Percentiles rank a stretch among this genome's conserved stretches.
phyloP scores from a whole-genome alignment of 2,329 filamentous ascomycete species.

The Aspergillus ustus region DNA sequence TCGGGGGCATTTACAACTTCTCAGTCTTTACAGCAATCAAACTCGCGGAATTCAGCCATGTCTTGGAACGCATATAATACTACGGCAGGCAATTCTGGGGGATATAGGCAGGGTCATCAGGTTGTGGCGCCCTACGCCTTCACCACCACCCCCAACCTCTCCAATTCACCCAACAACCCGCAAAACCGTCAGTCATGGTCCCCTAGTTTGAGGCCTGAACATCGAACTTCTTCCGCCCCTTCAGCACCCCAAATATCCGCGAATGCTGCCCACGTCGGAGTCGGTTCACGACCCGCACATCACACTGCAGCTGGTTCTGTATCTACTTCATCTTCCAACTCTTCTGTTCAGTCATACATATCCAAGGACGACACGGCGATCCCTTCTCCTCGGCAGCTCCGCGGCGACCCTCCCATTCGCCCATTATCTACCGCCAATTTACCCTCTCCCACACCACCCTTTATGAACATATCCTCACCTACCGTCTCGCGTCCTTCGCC shows the following conservation, averaged over 20 bases:
- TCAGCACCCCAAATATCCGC: slow-evolving; percentile 47
- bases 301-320: slow-evolving; percentile 58
- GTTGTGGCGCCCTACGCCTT: slow-evolving; percentile 79
- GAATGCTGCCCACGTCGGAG: slow-evolving; percentile 34
- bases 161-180: slow-evolving; percentile 53
- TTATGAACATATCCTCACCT: slow-evolving; percentile 52
- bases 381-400: slow-evolving; percentile 44
- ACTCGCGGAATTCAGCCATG: slow-evolving; percentile 42
- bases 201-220: slow-evolving; percentile 61
- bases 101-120: slow-evolving; percentile 57
- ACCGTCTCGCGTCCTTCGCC: slow-evolving; percentile 71
- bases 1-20: slow-evolving; percentile 59
- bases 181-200: slow-evolving; percentile 59
- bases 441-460: slow-evolving; percentile 59
- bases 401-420: slow-evolving; percentile 42
- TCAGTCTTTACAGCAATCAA: slow-evolving; percentile 44
- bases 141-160: slow-evolving; percentile 69
- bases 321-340: slow-evolving; percentile 57
- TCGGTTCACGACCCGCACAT: slow-evolving; percentile 43
- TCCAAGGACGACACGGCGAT: slow-evolving; percentile 57
- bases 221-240: slow-evolving; percentile 60
- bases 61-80: slow-evolving; percentile 50
- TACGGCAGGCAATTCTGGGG: slow-evolving; percentile 44
- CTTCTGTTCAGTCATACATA: slow-evolving; percentile 48
- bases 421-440: slow-evolving; percentile 56